Evolutionary conservation across 1,284 basidiomycete genomes (phyloP).

Genomic region (Wolfiporia cocos): DNA sequence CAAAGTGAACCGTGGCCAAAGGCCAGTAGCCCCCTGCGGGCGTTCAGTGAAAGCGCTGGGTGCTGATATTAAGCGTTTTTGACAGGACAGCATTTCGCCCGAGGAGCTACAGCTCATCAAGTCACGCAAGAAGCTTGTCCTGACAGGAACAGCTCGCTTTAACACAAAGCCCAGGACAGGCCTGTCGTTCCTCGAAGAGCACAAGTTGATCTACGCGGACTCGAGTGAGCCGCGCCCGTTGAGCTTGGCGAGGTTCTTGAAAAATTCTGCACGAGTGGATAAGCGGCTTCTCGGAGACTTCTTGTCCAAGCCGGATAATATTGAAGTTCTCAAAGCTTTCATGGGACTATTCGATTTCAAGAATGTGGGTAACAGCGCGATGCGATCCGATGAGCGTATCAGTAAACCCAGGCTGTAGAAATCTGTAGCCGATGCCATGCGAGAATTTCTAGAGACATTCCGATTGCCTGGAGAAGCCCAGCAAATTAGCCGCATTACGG

Average conservation of each 20-base stretch:
- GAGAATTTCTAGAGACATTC: slow-evolving; percentile 92
- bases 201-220: slow-evolving; percentile 76
- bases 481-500: slow-evolving; percentile 92
- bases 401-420: slow-evolving; percentile 47
- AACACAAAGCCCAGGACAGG: slow-evolving; percentile 96
- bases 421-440: slow-evolving; percentile 91
- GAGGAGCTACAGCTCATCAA: slow-evolving; percentile 70
- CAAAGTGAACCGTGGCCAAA: slow-evolving; percentile 3
- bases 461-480: slow-evolving; percentile 94
- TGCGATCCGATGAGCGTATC: too few relatives aligned
- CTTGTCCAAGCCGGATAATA: slow-evolving; percentile 85
- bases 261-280: slow-evolving; percentile 82
- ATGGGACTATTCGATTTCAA: slow-evolving; percentile 89
- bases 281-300: slow-evolving; percentile 95
- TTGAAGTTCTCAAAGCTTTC: slow-evolving; percentile 84
- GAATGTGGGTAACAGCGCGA: slow-evolving; percentile 57
- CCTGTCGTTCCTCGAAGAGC: slow-evolving; percentile 85
- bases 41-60: background rate
- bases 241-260: slow-evolving; percentile 82
- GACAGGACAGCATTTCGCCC: slow-evolving; percentile 46
- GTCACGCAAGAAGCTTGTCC: slow-evolving; percentile 81
- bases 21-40: slow-evolving; percentile 1
- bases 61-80: slow-evolving; percentile 2
- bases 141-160: slow-evolving; percentile 84
- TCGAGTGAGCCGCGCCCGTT: slow-evolving; percentile 47